Percentiles rank a stretch among this genome's conserved stretches.
phyloP scores from a whole-genome alignment of 2,329 filamentous ascomycete species.

The Neofusicoccum ribis region DNA sequence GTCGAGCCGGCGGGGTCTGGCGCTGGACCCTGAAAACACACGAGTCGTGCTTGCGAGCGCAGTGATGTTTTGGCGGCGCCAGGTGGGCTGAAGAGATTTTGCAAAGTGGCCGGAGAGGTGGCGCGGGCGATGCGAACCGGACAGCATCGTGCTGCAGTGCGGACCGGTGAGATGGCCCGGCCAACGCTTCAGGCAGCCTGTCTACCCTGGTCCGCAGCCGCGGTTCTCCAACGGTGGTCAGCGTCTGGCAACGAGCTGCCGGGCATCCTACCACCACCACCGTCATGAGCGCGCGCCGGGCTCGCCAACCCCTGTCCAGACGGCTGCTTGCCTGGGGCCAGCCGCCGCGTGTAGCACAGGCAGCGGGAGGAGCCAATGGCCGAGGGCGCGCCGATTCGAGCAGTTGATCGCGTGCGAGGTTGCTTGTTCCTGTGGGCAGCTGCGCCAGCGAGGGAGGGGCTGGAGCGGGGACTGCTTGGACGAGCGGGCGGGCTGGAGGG shows the following conservation, averaged over 20 bases:
- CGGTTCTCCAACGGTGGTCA: background rate
- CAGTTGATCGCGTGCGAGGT: slow-evolving; percentile 12
- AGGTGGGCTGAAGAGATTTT: slow-evolving; percentile 2
- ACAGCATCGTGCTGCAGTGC: background rate
- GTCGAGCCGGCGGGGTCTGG: background rate
- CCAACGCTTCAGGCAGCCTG: background rate
- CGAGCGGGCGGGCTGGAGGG: background rate
- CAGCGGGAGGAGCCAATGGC: background rate
- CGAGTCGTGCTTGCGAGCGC: slow-evolving; percentile 1
- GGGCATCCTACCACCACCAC: background rate
- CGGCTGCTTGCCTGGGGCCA: background rate
- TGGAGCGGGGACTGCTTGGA: background rate
- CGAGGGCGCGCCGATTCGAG: background rate
- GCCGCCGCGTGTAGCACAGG: background rate
- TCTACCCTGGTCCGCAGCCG: background rate
- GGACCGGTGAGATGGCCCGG: background rate
- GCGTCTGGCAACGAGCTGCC: background rate
- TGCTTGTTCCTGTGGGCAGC: slow-evolving; percentile 16
- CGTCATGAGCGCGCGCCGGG: background rate
- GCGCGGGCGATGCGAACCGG: background rate
- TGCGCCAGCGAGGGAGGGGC: background rate
- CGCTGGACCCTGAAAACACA: slow-evolving; percentile 12
- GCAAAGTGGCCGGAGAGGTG: background rate
- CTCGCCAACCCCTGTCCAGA: background rate
- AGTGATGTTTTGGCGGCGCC: background rate